Evolutionary conservation across 2,329 filamentous ascomycete species (phyloP).

Genomic region (Camillea tinctor): DNA sequence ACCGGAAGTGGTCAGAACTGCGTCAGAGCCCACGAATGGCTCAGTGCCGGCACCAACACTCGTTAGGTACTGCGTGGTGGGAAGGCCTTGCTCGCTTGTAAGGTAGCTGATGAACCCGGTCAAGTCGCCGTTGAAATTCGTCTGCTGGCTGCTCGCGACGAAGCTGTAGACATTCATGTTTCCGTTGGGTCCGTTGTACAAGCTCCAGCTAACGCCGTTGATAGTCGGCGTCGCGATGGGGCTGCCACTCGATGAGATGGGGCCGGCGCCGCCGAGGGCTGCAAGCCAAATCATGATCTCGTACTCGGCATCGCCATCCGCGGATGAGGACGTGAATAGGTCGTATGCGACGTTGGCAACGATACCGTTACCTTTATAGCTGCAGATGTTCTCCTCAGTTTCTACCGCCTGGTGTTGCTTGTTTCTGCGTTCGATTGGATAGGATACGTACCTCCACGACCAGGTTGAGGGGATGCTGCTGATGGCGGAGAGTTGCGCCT

Average conservation of each 20-base stretch:
- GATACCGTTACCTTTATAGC: conserved; percentile 48
- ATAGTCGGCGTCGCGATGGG: conserved; percentile 53
- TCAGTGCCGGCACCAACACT: conserved; percentile 51
- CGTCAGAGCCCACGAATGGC: conserved; percentile 47
- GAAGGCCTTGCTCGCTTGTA: conserved; percentile 40
- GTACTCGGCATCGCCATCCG: conserved; percentile 48
- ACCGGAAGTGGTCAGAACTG: conserved; percentile 39
- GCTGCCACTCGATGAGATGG: conserved; percentile 43
- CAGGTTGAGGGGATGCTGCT: conserved; percentile 37
- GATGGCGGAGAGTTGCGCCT: conserved; percentile 36
- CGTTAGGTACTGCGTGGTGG: conserved; percentile 48
- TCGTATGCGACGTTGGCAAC: conserved; percentile 60
- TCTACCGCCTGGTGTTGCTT: neutral
- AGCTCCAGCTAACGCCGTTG: conserved; percentile 49
- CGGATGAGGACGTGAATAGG: conserved; percentile 51
- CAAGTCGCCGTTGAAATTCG: conserved; percentile 52
- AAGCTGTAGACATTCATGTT: conserved; percentile 56
- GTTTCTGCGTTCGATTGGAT: neutral
- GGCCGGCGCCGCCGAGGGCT: conserved; percentile 29
- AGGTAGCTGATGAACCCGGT: conserved; percentile 54
- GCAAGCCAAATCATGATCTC: conserved; percentile 49
- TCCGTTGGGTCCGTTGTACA: conserved; percentile 57
- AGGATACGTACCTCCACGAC: conserved; percentile 36
- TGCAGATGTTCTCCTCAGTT: conserved; percentile 3
- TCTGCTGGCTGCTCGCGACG: conserved; percentile 36